A percentile compares a stretch with the other conserved stretches of the same genome.
phyloP scores from a whole-genome alignment of 2,329 filamentous ascomycete species.

The Cytospora piceae region DNA sequence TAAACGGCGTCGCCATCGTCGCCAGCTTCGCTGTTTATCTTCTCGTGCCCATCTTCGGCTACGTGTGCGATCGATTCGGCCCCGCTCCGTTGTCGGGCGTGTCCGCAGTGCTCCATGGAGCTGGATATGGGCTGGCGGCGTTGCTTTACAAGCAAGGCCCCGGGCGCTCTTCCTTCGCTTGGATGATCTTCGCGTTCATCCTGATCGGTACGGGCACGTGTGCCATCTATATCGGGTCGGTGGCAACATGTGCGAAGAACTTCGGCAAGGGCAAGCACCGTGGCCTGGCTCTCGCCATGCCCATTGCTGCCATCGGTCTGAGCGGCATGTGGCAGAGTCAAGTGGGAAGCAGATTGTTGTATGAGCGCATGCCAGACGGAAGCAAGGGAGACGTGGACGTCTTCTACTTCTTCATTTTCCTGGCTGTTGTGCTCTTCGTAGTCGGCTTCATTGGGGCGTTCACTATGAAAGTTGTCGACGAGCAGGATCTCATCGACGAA shows the following conservation, averaged over 20 bases:
- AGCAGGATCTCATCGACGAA: constrained; percentile 85
- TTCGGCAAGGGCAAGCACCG: constrained; percentile 88
- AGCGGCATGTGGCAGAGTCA: constrained; percentile 97
- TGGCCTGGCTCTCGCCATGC: constrained; percentile 84
- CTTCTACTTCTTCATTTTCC: constrained; percentile 85
- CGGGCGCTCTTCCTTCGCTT: constrained; percentile 68
- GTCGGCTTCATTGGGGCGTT: constrained; percentile 77
- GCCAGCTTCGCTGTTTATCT: constrained; percentile 90
- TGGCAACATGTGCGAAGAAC: constrained; percentile 98
- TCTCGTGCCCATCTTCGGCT: constrained; percentile 87
- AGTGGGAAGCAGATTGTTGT: constrained; percentile 77
- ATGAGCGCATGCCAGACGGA: constrained; percentile 68
- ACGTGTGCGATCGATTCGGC: constrained; percentile 86
- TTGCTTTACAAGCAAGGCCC: constrained; percentile 66
- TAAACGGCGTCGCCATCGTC: constrained; percentile 87
- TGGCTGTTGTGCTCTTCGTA: constrained; percentile 70
- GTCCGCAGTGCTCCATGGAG: constrained; percentile 73
- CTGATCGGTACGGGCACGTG: constrained; percentile 82
- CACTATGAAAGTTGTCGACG: constrained; percentile 76
- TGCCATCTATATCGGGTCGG: constrained; percentile 84
- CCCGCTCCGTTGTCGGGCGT: constrained; percentile 76
- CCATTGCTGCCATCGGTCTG: constrained; percentile 89
- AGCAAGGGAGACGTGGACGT: constrained; percentile 69
- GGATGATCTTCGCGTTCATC: constrained; percentile 86
- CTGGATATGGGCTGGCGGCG: constrained; percentile 83